Percentiles rank a stretch among this genome's conserved stretches.
These are phyloP conservation scores for Mycena albidolilacea DNA, from an alignment of 768 basidiomycete genomes.

Conservation along the genomic window DNA sequence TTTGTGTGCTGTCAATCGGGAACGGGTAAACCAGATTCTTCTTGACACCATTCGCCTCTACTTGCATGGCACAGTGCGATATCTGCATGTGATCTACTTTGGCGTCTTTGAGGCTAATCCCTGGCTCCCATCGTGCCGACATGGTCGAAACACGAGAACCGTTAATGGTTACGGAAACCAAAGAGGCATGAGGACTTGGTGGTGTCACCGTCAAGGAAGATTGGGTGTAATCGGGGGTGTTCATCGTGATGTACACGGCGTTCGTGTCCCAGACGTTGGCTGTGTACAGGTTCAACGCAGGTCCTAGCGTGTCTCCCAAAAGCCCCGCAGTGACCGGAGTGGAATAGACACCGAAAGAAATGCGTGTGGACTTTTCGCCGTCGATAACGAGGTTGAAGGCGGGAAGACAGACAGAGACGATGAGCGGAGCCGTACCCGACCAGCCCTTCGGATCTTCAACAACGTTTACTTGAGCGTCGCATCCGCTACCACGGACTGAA, in stretches of 20 bases:
- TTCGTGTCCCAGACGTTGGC: slow-evolving; percentile 46
- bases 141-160: background rate
- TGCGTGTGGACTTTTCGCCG: slow-evolving; percentile 26
- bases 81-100: slow-evolving; percentile 37
- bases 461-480: slow-evolving; percentile 37
- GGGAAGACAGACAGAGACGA: slow-evolving; percentile 49
- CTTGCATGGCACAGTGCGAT: slow-evolving; percentile 37
- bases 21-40: slow-evolving; percentile 44
- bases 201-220: slow-evolving; percentile 8
- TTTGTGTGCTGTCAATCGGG: slow-evolving; percentile 43
- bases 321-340: slow-evolving; percentile 37
- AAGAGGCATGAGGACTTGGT: slow-evolving; percentile 3
- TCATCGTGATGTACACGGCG: slow-evolving; percentile 46
- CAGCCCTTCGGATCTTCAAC: slow-evolving; percentile 45
- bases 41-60: slow-evolving; percentile 37
- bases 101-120: slow-evolving; percentile 24
- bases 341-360: slow-evolving; percentile 44
- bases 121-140: slow-evolving; percentile 22
- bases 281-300: slow-evolving; percentile 45
- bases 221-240: slow-evolving; percentile 35
- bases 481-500: slow-evolving; percentile 37
- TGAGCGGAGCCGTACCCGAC: slow-evolving; percentile 44
- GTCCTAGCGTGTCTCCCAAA: slow-evolving; percentile 45
- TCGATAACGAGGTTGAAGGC: slow-evolving; percentile 42
- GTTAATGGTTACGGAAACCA: background rate